A percentile compares a stretch with the other conserved stretches of the same genome.
Evolutionary conservation across 768 basidiomycete species (phyloP).

Genomic region (Macrocybe gigantea): DNA sequence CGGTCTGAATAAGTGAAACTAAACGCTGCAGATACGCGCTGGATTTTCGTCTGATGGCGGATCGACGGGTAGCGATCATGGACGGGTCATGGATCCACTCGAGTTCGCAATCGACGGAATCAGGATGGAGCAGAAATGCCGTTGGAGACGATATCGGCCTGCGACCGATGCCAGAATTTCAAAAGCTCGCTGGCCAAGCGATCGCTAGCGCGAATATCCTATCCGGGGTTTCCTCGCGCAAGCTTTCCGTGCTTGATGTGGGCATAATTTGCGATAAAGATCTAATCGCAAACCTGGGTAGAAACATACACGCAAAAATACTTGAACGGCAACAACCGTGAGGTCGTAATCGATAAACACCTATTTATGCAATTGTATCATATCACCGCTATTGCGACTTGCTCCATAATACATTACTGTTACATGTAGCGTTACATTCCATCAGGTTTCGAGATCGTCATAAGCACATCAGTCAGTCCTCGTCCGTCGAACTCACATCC

Average conservation of each 20-base stretch:
- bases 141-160: slow-evolving; percentile 29
- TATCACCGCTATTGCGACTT: too few relatives aligned
- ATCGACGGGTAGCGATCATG: slow-evolving; percentile 61
- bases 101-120: slow-evolving; percentile 12
- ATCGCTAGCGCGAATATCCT: slow-evolving; percentile 32
- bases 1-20: neutral
- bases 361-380: slow-evolving; percentile 1
- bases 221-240: slow-evolving; percentile 26
- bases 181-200: slow-evolving; percentile 40
- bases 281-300: slow-evolving; percentile 39
- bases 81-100: slow-evolving; percentile 67
- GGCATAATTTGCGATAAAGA: slow-evolving; percentile 56
- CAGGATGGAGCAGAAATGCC: neutral
- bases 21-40: slow-evolving; percentile 55
- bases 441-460: slow-evolving; percentile 2
- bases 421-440: too few relatives aligned
- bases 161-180: slow-evolving; percentile 57
- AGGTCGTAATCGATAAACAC: slow-evolving; percentile 5
- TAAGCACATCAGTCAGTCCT: slow-evolving; percentile 9
- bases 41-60: slow-evolving; percentile 72
- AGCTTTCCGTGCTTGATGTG: slow-evolving; percentile 51
- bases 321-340: slow-evolving; percentile 16
- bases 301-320: slow-evolving; percentile 46
- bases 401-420: too few relatives aligned
- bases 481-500: slow-evolving; percentile 14